Evolutionary conservation across 148 eudicot species (phyloP).

Genomic region (Polygonum maritimum): DNA sequence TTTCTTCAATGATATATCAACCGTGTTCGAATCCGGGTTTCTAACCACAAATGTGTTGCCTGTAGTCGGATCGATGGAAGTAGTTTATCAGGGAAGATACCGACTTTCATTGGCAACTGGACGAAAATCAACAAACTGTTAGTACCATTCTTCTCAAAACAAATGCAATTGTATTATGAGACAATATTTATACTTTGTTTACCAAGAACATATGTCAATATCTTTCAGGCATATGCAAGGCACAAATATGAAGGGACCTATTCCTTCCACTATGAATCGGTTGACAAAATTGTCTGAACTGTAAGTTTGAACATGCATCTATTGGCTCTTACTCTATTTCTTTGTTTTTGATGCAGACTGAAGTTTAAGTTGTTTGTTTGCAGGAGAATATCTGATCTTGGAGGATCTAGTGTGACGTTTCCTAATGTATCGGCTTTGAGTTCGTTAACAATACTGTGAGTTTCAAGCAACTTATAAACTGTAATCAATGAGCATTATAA

Average conservation of each 20-base stretch:
- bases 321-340: not conserved
- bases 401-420: conserved; percentile 25
- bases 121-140: conserved; percentile 40
- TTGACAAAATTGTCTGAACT: conserved; percentile 36
- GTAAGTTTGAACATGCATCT: conserved; percentile 32
- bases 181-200: not conserved
- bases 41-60: not conserved
- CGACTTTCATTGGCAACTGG: conserved; percentile 64
- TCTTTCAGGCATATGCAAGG: conserved; percentile 68
- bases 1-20: not conserved
- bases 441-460: conserved; percentile 47
- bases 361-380: conserved; percentile 9
- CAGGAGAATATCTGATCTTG: conserved; percentile 80
- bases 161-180: not conserved
- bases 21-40: not conserved
- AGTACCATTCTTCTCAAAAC: conserved; percentile 29
- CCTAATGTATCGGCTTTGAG: conserved; percentile 23
- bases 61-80: conserved; percentile 76
- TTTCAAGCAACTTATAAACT: not conserved
- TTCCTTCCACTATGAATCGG: conserved; percentile 48
- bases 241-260: conserved; percentile 66
- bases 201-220: not conserved
- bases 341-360: not conserved
- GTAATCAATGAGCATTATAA: not conserved
- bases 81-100: conserved; percentile 57